A percentile compares a stretch with the other conserved stretches of the same genome.
Evolutionary conservation across 2,329 filamentous ascomycete genomes (phyloP).

Genomic region (Zymoseptoria brevis): DNA sequence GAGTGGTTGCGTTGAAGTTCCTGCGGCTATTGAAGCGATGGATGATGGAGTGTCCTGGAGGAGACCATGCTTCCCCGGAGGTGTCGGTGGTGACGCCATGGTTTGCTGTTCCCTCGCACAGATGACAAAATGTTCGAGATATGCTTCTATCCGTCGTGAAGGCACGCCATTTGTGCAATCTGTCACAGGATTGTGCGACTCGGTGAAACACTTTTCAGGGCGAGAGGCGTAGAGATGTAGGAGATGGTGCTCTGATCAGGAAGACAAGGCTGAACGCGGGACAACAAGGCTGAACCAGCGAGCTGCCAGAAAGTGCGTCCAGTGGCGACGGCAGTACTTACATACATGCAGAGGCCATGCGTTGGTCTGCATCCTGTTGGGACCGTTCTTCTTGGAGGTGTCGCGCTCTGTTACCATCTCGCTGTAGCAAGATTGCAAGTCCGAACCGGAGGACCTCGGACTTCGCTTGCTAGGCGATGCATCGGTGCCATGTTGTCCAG

Average conservation of each 20-base stretch:
- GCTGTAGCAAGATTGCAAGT: not conserved
- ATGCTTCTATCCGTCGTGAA: constrained; percentile 6
- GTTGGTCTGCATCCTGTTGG: not conserved
- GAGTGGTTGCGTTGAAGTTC: constrained; percentile 2
- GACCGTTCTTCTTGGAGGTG: not conserved
- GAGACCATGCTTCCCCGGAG: constrained; percentile 11
- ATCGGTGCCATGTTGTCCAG: too few species aligned
- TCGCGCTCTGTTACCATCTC: not conserved
- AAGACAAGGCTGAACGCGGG: not conserved
- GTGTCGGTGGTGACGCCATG: constrained; percentile 9
- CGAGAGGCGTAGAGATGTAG: not conserved
- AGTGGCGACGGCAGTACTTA: not conserved
- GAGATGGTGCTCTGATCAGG: not conserved
- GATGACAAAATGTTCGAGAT: constrained; percentile 3
- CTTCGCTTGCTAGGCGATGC: not conserved
- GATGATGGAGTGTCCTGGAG: constrained; percentile 6
- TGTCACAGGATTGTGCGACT: not conserved
- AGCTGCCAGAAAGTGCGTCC: constrained; percentile 1
- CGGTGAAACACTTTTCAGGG: not conserved
- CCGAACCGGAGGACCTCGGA: not conserved
- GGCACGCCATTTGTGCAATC: not conserved
- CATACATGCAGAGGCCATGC: not conserved
- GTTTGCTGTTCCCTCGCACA: constrained; percentile 4
- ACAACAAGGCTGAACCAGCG: not conserved
- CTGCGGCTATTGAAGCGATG: not conserved